Conservation (phyloP, 495 filamentous ascomycete species). For the Lepraria neglecta region DNA sequence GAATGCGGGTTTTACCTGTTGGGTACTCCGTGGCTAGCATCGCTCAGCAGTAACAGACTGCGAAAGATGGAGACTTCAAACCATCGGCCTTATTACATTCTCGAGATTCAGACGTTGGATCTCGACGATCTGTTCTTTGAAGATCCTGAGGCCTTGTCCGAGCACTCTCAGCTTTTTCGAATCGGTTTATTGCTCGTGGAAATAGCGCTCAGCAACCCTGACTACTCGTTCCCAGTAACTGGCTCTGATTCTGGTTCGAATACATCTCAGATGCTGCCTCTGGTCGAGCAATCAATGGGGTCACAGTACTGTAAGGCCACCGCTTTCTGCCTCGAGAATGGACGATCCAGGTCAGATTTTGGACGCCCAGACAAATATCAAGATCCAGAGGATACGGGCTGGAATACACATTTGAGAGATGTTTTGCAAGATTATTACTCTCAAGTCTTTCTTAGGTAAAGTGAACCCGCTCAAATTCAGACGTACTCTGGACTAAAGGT, state of each 20-base stretch:
- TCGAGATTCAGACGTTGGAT: slow-evolving; percentile 19
- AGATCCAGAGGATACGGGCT: slow-evolving; percentile 4
- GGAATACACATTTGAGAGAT: slow-evolving; percentile 10
- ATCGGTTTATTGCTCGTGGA: slow-evolving; percentile 21
- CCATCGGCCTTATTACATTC: slow-evolving; percentile 1
- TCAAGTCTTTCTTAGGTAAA: slow-evolving; percentile 16
- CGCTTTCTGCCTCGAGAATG: slow-evolving; percentile 17
- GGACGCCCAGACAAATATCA: slow-evolving; percentile 16
- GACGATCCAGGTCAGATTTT: slow-evolving; percentile 9
- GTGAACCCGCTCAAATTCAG: not conserved
- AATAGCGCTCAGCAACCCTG: slow-evolving; percentile 16
- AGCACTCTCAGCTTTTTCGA: slow-evolving; percentile 17
- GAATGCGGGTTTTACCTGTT: slow-evolving; percentile 19
- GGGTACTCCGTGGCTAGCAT: slow-evolving; percentile 24
- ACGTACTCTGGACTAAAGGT: not conserved
- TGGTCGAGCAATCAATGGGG: slow-evolving; percentile 19
- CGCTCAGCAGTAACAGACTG: slow-evolving; percentile 14
- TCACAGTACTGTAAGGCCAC: slow-evolving; percentile 16
- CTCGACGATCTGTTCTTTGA: slow-evolving; percentile 16
- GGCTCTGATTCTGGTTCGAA: not conserved
- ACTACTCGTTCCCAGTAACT: not conserved
- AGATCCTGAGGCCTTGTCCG: slow-evolving; percentile 19
- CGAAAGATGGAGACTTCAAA: slow-evolving; percentile 8
- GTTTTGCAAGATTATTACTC: slow-evolving; percentile 15
- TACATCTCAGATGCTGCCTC: slow-evolving; percentile 5